Base-by-base conservation (phyloP, 331 rosid genomes). In the Cydonia oblonga region DNA sequence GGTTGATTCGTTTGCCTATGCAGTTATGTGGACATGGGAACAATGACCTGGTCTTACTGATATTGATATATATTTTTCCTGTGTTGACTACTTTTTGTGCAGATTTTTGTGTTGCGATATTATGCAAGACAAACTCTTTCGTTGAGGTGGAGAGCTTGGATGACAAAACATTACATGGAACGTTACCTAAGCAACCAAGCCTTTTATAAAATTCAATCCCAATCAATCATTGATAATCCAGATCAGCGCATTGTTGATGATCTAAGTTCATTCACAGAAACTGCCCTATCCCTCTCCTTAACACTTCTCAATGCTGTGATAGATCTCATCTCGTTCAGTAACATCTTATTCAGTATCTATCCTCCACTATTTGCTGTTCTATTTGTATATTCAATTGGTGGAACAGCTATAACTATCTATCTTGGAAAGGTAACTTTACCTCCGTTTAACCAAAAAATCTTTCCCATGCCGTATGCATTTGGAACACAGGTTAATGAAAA, bases 61-160 rank as follows among this genome's bases (percentile, higher is more conserved):
- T 0, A 38, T 38, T 35, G 28, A 28, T 76, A n/a, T 42, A 61
- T 70, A 70, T 78, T 81, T 77, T 66, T 76, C 57, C 19, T 49
- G 25, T 51, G 49, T 46, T 66, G 72, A 65, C 60, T 10, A 71
- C n/a, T 67, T 51, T 62, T 49, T 54, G 64, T 40, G 70, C 92
- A 93, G 98, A 68, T 93, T 81, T 93, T 93, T 70, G 98, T 91
- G 75, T 70, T 89, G 88, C 83, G 96, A 87, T 92, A 93, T 78
- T 93, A 89, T 74, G 98, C 92, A 32, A 81, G 88, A 81, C 96
- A 91, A 25, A 89, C 87, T 46, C 96, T 93, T 76, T 81, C 97
- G 66, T 80, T 93, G 88, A 89, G 98, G 80, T 93, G 98, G 97
- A 91, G 98, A 76, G 88, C 97, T 74, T 93, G 98, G 98, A 91